A percentile compares a stretch with the other conserved stretches of the same genome.
Conservation (phyloP, 1,284 basidiomycete species). For the Stereum hirsutum region DNA sequence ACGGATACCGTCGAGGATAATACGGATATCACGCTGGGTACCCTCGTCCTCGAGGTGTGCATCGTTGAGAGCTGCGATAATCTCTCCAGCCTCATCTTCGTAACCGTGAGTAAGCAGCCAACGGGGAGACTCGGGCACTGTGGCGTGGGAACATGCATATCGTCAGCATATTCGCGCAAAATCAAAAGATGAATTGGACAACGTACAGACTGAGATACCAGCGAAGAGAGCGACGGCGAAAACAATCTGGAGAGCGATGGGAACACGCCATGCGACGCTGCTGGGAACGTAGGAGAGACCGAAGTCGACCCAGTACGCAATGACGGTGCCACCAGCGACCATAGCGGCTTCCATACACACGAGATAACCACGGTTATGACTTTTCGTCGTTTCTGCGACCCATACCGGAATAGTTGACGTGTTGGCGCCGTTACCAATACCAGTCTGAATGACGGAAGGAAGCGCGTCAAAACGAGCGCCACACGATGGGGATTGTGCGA, state of each 20-base stretch:
- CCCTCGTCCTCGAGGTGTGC: not conserved
- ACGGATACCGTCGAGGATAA: not conserved
- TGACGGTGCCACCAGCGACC: not conserved
- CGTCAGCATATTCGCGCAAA: too few relatives aligned
- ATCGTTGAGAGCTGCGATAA: not conserved
- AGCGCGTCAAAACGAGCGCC: too few relatives aligned
- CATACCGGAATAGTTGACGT: not conserved
- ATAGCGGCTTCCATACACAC: not conserved
- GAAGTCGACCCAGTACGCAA: constrained; percentile 1
- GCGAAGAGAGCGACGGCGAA: not conserved
- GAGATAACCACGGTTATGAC: not conserved
- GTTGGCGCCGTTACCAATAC: not conserved
- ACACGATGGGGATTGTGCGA: too few relatives aligned
- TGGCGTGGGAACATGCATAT: too few relatives aligned
- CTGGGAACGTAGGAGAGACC: not conserved
- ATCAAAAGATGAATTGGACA: too few relatives aligned
- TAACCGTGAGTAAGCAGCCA: not conserved
- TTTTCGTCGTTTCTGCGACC: not conserved
- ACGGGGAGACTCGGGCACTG: not conserved
- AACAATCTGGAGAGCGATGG: not conserved
- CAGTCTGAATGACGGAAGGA: not conserved
- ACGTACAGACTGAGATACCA: not conserved
- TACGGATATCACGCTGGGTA: not conserved
- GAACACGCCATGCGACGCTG: not conserved
- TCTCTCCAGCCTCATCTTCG: not conserved